Evolutionary conservation across 73 alveolate species (phyloP).

Genomic region (Tetrahymena elliotti): DNA sequence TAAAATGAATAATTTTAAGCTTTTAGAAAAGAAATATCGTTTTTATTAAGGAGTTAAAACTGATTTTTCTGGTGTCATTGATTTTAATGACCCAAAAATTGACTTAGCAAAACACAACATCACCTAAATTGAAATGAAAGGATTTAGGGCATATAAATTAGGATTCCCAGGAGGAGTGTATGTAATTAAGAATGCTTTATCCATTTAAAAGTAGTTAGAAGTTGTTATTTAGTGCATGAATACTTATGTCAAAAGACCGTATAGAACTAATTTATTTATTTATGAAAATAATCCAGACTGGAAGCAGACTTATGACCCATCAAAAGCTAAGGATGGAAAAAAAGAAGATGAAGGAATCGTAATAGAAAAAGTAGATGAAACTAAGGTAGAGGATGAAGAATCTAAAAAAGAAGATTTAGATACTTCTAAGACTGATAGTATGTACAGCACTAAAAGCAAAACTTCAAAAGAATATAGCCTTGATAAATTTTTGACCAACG

Average conservation of each 20-base stretch:
- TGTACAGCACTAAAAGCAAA: background rate
- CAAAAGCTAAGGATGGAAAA: background rate
- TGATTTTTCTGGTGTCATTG: slow-evolving; percentile 22
- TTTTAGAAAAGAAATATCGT: slow-evolving; percentile 13
- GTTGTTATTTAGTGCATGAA: slow-evolving; percentile 14
- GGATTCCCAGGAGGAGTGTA: slow-evolving; percentile 21
- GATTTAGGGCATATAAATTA: background rate
- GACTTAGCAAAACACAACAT: background rate
- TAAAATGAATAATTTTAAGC: background rate
- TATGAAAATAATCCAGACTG: background rate
- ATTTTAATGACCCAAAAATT: background rate
- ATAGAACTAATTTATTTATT: slow-evolving; percentile 35
- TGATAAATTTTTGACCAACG: slow-evolving; percentile 7
- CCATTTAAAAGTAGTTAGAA: background rate
- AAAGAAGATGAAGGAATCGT: background rate
- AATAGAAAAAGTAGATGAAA: background rate
- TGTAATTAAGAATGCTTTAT: background rate
- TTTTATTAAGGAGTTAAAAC: slow-evolving; percentile 8
- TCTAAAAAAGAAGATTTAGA: background rate
- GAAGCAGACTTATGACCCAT: background rate
- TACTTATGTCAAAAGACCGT: slow-evolving; percentile 11
- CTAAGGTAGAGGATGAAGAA: background rate
- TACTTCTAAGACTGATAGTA: background rate
- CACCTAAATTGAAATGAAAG: background rate
- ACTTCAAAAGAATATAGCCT: slow-evolving; percentile 3